Percentiles rank a stretch among this genome's conserved stretches.
Conservation (phyloP, 495 filamentous ascomycete species). For the Astrocystis sublimbata region DNA sequence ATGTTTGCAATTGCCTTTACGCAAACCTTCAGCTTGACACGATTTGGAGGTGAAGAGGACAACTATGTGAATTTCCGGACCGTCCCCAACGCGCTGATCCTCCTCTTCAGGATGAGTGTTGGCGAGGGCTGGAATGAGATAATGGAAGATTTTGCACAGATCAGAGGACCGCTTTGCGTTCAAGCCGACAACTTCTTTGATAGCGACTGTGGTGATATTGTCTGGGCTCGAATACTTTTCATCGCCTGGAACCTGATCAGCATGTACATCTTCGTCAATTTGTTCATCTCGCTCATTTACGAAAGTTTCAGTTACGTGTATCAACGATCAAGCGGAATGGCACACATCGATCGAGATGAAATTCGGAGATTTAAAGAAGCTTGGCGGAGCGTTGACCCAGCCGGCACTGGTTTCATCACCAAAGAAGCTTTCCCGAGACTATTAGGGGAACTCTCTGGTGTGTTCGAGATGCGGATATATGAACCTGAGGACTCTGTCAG, state of each 20-base stretch:
- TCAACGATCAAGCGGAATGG: conserved; percentile 84
- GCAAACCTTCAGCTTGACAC: conserved; percentile 93
- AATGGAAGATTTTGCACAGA: conserved; percentile 93
- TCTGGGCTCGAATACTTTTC: conserved; percentile 86
- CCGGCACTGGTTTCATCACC: conserved; percentile 85
- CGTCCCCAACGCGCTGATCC: conserved; percentile 88
- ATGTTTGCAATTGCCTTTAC: conserved; percentile 96
- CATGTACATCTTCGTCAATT: conserved; percentile 99
- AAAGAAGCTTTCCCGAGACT: conserved; percentile 91
- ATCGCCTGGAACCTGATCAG: conserved; percentile 98
- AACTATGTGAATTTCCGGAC: conserved; percentile 91
- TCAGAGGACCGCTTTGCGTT: conserved; percentile 75
- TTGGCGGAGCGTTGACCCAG: conserved; percentile 92
- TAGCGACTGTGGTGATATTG: conserved; percentile 89
- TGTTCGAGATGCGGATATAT: conserved; percentile 98
- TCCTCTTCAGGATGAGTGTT: conserved; percentile 88
- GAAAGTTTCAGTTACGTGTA: conserved; percentile 99
- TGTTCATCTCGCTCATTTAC: conserved; percentile 98
- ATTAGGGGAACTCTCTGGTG: conserved; percentile 85
- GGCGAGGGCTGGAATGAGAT: conserved; percentile 96
- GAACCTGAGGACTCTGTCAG: conserved; percentile 83
- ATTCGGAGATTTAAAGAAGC: conserved; percentile 97
- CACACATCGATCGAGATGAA: conserved; percentile 84
- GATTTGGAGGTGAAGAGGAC: conserved; percentile 71
- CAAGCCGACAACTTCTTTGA: conserved; percentile 65